These are phyloP conservation scores for Silene uniflora DNA, from an alignment of 148 eudicot species.

Conservation along the genomic window DNA sequence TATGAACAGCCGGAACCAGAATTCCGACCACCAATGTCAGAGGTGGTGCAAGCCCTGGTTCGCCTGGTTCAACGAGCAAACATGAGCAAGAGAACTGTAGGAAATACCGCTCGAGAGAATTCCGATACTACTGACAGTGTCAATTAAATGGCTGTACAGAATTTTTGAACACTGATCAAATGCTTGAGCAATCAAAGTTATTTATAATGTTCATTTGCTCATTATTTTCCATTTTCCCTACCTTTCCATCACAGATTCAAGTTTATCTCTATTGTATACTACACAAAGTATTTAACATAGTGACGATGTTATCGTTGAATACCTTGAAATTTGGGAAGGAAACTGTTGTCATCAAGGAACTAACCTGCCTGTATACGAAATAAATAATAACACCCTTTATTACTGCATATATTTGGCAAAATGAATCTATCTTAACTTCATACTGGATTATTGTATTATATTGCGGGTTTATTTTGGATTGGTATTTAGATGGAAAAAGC, in stretches of 20 bases:
- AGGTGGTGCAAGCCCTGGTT: constrained; percentile 90
- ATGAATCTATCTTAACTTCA: too few species aligned
- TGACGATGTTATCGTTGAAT: too few species aligned
- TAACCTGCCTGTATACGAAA: too few species aligned
- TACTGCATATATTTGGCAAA: too few species aligned
- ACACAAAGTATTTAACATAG: too few species aligned
- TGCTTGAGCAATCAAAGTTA: background rate
- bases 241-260: background rate
- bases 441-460: too few species aligned
- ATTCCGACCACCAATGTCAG: constrained; percentile 97
- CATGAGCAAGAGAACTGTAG: constrained; percentile 94
- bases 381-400: too few species aligned
- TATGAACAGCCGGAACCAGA: constrained; percentile 82
- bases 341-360: too few species aligned
- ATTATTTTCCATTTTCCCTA: too few species aligned
- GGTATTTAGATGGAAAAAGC: too few species aligned
- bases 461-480: too few species aligned
- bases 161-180: background rate
- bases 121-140: constrained; percentile 33
- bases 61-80: constrained; percentile 88
- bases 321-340: too few species aligned
- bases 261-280: background rate
- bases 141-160: constrained; percentile 16
- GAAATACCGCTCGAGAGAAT: constrained; percentile 41
- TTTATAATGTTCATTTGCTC: background rate